Evolutionary conservation across 305 asterid species (phyloP).

Genomic region (Ilex paraguariensis): DNA sequence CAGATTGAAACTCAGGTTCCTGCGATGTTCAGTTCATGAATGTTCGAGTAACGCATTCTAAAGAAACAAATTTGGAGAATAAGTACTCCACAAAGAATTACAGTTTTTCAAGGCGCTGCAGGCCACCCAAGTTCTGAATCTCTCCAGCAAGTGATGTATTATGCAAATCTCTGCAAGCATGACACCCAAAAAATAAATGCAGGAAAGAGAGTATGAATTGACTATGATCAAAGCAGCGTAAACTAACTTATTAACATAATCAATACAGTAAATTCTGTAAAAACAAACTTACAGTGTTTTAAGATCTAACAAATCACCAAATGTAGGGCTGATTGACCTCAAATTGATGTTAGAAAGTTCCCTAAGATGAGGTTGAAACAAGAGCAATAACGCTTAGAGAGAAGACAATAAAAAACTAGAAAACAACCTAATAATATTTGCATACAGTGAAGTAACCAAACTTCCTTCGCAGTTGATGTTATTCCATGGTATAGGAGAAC

Average conservation of each 20-base stretch:
- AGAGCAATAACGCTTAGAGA: neutral
- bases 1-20: conserved; percentile 89
- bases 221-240: too few species aligned
- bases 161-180: conserved; percentile 70
- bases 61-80: conserved; percentile 10
- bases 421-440: conserved; percentile 1
- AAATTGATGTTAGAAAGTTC: conserved; percentile 62
- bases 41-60: conserved; percentile 4
- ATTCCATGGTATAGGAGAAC: too few species aligned
- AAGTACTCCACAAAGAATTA: conserved; percentile 25
- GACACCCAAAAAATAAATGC: neutral
- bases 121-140: conserved; percentile 79
- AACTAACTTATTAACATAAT: too few species aligned
- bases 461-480: conserved; percentile 74
- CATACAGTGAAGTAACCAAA: conserved; percentile 82
- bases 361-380: conserved; percentile 32
- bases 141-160: conserved; percentile 86
- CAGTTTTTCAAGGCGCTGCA: conserved; percentile 83
- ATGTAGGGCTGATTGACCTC: conserved; percentile 83
- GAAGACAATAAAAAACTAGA: neutral
- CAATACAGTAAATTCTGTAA: conserved; percentile 6
- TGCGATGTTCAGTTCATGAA: conserved; percentile 24
- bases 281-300: conserved; percentile 61
- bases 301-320: conserved; percentile 79
- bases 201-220: too few species aligned